phyloP scores from a whole-genome alignment of 768 basidiomycete species.

The Hericium erinaceus region DNA sequence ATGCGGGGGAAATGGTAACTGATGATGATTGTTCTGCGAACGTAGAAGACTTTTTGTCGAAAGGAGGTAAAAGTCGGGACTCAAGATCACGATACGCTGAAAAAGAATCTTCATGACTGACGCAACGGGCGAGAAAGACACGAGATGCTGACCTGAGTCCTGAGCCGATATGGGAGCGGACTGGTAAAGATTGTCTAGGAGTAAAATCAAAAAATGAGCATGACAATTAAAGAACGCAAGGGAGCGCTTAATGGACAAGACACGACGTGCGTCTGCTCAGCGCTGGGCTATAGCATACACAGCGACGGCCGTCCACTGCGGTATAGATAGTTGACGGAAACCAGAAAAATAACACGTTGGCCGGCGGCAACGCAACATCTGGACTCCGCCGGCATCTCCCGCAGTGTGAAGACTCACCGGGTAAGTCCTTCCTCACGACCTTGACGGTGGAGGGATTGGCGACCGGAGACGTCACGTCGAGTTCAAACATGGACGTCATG shows the following conservation, averaged over 20 bases:
- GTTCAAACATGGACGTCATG: not conserved
- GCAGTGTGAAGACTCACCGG: not conserved
- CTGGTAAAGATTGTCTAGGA: constrained; percentile 1
- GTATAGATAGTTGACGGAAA: not conserved
- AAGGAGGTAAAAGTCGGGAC: not conserved
- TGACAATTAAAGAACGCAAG: not conserved
- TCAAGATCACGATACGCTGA: not conserved
- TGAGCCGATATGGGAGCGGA: not conserved
- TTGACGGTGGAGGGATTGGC: not conserved
- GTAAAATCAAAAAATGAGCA: constrained; percentile 2
- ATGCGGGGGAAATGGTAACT: not conserved
- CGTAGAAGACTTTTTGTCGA: not conserved
- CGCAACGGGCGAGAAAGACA: not conserved
- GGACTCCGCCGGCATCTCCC: constrained; percentile 1
- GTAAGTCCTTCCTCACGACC: not conserved
- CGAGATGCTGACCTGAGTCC: constrained; percentile 4
- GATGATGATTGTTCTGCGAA: constrained; percentile 10
- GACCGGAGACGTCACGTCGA: not conserved
- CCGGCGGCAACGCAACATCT: not conserved
- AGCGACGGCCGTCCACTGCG: not conserved
- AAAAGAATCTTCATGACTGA: not conserved
- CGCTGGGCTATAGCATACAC: not conserved
- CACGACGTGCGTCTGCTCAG: constrained; percentile 3
- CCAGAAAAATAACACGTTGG: not conserved
- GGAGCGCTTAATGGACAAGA: not conserved